Base-by-base conservation (phyloP, 495 filamentous ascomycete genomes). In the Podospora tetraspora region DNA sequence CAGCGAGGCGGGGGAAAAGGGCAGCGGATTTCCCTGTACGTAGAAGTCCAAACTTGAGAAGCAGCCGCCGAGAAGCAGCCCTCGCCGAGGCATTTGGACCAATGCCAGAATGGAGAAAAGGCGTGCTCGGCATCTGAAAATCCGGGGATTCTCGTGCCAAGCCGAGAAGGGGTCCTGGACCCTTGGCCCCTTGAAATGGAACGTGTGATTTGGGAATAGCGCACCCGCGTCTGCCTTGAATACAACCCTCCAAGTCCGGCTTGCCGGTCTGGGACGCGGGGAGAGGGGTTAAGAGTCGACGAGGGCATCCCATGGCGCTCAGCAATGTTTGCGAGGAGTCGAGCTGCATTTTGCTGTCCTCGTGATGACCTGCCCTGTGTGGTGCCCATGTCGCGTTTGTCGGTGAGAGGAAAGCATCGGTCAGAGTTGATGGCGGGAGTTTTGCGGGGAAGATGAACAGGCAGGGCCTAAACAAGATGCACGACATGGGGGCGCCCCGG, bases 161-260 rank as follows among this genome's bases (percentile, higher is more conserved):
- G 64, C 64, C 21, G 19, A 16, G 27, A 24, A 59, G 23, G 64
- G 64, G 64, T 66, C 64, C 57, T 52, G 57, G 57, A 66, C 64
- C 64, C 64, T 66, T 22, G 52, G 34, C 8, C 32, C 37, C 61
- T 62, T 62, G 61, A 32, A 32, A n/a, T 52, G 61, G 29, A 19
- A 21, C 16, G 24, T n/a, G 62, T 34, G 62, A 24, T 66, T 66
- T 25, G 64, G 64, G 64, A 37, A 59, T 66, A 66, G 64, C 64
- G 64, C 27, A 29, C 57, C 59, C 59, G 43, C 43, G 16, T 52
- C 19, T 60, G 59, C 59, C 27, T 24, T 24, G 59, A 29, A 60
- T 59, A 27, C 57, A 52, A 64, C 43, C 23, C 59, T 60, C 32
- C 62, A 64, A n/a, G 23, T 23, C 27, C 64, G 64, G 64, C 52